phyloP scores from a whole-genome alignment of 2,329 filamentous ascomycete genomes.

The Aspergillus candidus region DNA sequence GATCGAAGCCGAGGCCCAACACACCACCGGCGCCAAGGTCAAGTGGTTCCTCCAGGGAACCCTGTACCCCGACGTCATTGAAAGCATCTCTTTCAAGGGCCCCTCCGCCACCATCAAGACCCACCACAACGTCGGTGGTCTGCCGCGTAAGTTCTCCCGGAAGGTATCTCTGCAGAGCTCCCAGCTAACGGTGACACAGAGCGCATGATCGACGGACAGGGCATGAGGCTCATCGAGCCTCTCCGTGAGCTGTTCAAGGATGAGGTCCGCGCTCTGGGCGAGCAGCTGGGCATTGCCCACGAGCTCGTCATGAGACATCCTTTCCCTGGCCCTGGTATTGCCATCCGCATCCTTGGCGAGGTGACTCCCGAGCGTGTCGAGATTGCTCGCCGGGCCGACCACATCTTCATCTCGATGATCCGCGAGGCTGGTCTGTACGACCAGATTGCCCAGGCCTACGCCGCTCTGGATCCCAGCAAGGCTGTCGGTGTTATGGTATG shows the following conservation, averaged over 20 bases:
- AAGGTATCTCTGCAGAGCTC: background rate
- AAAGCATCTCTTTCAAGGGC: conserved; percentile 67
- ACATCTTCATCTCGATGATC: conserved; percentile 45
- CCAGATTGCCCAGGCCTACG: conserved; percentile 64
- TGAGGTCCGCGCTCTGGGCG: conserved; percentile 66
- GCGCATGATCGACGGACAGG: conserved; percentile 47
- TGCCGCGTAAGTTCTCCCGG: conserved; percentile 5
- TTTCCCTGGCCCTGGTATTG: conserved; percentile 63
- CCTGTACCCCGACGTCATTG: conserved; percentile 69
- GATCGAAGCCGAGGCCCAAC: conserved; percentile 65
- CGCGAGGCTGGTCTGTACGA: conserved; percentile 41
- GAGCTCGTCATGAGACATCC: conserved; percentile 72
- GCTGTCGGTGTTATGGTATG: conserved; percentile 52
- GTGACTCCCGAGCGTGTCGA: conserved; percentile 72
- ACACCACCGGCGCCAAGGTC: conserved; percentile 66
- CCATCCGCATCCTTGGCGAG: conserved; percentile 75
- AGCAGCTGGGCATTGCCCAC: conserved; percentile 62
- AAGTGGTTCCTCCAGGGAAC: conserved; percentile 86
- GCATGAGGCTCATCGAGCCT: conserved; percentile 59
- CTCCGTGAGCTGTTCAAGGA: conserved; percentile 79
- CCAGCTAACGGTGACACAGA: conserved; percentile 14
- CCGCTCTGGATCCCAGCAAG: conserved; percentile 59
- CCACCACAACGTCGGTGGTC: conserved; percentile 47
- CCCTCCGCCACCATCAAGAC: conserved; percentile 68
- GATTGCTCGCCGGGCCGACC: conserved; percentile 54